Base-by-base conservation (phyloP, 495 filamentous ascomycete genomes). In the Penicillium antarcticum region DNA sequence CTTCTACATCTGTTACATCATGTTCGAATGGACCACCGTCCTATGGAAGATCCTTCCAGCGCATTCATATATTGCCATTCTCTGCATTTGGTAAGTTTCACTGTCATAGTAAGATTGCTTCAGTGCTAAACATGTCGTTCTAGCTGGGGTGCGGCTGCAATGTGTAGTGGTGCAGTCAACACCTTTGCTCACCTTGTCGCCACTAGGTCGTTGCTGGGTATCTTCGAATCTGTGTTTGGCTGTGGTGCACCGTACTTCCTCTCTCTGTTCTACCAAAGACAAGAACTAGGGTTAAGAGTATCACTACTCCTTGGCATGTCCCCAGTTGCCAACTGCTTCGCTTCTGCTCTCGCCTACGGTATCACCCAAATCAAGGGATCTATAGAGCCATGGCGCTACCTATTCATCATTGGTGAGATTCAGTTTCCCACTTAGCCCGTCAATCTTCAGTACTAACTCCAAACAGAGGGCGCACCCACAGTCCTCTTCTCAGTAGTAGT, bases 261-360 rank as follows among this genome's bases (percentile, higher is more conserved):
- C 0, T 85, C 80, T 0, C 84, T 89, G 59, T 92, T 91, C 72
- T 92, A 91, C 57, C 77, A 83, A 29, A 70, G 88, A 13, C 72
- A 82, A 19, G 87, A 90, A 58, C 58, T 91, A 0, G 88, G 87
- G 0, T 63, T 89, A 17, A 74, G 88, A 0, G 75, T 79, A 41
- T 87, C 86, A 14, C 61, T 91, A 23, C 86, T 88, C 55, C 62
- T 91, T 4, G 80, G 81, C 3, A 85, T 85, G 19, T 86, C 87
- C 2, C 87, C 88, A 1, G 65, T 91, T 6, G 88, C 88, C 10
- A 90, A 82, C 18, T 84, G 81, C 29, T 90, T 91, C 60, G 86
- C 87, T 0, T 84, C 86, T 29, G 83, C 84, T 18, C 70, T 92
- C 8, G 88, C 88, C 1, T 91, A 86, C 50, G 87, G 80, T 13